phyloP scores from a whole-genome alignment of 768 basidiomycete species.

The Tremella fuciformis region DNA sequence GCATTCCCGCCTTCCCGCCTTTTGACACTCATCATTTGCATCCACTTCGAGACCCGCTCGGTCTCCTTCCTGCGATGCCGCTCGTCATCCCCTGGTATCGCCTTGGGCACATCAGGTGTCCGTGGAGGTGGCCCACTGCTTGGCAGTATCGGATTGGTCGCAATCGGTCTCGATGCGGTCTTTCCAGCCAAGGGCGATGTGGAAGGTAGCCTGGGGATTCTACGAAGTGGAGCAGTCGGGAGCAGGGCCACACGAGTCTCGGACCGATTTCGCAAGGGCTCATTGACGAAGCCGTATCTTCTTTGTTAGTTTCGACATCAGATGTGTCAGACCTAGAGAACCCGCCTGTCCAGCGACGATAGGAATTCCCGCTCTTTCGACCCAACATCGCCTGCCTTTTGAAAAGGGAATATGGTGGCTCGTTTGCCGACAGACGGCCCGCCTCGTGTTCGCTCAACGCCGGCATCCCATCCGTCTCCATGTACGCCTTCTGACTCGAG shows the following conservation, averaged over 20 bases:
- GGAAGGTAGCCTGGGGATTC: conserved; percentile 56
- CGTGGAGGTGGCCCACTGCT: conserved; percentile 52
- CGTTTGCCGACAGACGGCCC: conserved; percentile 47
- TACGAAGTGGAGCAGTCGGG: conserved; percentile 60
- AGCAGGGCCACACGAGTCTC: conserved; percentile 74
- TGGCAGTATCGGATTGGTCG: background rate
- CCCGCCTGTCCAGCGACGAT: conserved; percentile 80
- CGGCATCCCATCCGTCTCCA: conserved; percentile 92
- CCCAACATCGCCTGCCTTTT: conserved; percentile 61
- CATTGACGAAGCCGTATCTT: conserved; percentile 88
- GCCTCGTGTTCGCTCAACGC: conserved; percentile 83
- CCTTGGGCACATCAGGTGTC: conserved; percentile 25
- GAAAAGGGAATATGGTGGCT: conserved; percentile 51
- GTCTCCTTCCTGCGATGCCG: conserved; percentile 59
- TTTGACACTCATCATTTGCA: conserved; percentile 69
- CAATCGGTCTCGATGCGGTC: conserved; percentile 22
- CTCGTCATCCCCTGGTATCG: conserved; percentile 50
- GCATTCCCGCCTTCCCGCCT: conserved; percentile 77
- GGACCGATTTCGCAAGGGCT: conserved; percentile 62
- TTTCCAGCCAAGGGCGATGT: conserved; percentile 32
- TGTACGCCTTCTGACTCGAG: conserved; percentile 86
- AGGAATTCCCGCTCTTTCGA: conserved; percentile 72
- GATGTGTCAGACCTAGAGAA: conserved; percentile 6
- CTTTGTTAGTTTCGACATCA: background rate
- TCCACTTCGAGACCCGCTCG: conserved; percentile 84